Conservation (phyloP, 805 yeast species). For the Starmerella apicola region DNA sequence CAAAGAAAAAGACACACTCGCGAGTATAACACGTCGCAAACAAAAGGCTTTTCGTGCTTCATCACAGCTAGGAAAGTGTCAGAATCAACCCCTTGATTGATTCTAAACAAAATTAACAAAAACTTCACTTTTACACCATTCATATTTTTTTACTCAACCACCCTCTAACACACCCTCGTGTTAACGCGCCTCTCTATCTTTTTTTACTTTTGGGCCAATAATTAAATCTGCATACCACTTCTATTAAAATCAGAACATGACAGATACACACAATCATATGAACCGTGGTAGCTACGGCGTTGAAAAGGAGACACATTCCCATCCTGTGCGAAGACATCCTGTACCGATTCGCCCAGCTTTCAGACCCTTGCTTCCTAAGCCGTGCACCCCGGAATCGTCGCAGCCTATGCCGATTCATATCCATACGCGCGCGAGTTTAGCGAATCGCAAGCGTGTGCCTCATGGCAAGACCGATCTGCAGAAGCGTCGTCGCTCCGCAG, state of each 20-base stretch:
- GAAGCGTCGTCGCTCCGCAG: slow-evolving; percentile 5
- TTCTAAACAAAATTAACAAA: too few relatives aligned
- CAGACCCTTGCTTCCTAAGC: slow-evolving; percentile 28
- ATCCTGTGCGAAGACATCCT: slow-evolving; percentile 12
- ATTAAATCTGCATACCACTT: too few relatives aligned
- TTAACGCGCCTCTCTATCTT: too few relatives aligned
- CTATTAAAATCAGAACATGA: background rate
- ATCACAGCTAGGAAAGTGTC: too few relatives aligned
- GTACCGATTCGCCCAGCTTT: slow-evolving; percentile 28
- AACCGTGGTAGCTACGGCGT: background rate
- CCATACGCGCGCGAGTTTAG: slow-evolving; percentile 13
- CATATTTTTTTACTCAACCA: too few relatives aligned
- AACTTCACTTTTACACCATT: too few relatives aligned
- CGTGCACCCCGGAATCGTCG: slow-evolving; percentile 12
- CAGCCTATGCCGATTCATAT: slow-evolving; percentile 8
- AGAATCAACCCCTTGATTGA: too few relatives aligned
- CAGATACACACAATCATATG: background rate
- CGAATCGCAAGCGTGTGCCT: slow-evolving; percentile 5
- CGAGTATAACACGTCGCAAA: too few relatives aligned
- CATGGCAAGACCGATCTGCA: background rate
- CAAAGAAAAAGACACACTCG: too few relatives aligned
- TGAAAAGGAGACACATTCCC: background rate
- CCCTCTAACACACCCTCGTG: too few relatives aligned
- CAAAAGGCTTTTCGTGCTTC: too few relatives aligned
- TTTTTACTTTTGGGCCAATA: background rate